Base-by-base conservation (phyloP, 805 yeast genomes). In the Starmerella roubikii region DNA sequence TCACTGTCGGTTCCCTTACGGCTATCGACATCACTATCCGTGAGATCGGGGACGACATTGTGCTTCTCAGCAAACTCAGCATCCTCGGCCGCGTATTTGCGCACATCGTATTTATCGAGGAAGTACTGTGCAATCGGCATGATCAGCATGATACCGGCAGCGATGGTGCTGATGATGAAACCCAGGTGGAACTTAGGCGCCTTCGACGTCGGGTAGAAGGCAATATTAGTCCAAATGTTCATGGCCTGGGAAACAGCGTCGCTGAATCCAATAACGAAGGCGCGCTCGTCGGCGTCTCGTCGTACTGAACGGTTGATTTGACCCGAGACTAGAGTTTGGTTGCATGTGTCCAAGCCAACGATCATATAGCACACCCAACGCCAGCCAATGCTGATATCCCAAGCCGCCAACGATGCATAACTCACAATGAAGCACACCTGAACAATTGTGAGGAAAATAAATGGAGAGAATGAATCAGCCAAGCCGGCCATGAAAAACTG, bases 211-310 rank as follows among this genome's bases (percentile, higher is more conserved):
- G 69, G 68, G 44, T 53, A 65, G 41, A 63, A 62, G 3, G 54
- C 69, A 39, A 65, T 62, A 41, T 63, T 65, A 11, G 69, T 65
- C 65, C 69, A 66, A 35, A 65, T 60, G 38, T 64, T 65, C 54
- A 64, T 61, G 9, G 67, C 66, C 39, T 65, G 67, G 8, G 69
- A 65, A 3, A 58, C 53, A 10, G 61, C 59, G 37, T 58, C 60
- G 32, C 58, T 54, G 35, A 45, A 54, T 2, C 59, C 62, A 26
- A 56, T 45, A 9, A 58, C 57, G 33, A 58, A 46, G 1, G 62
- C 62, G 7, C 62, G 49, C 44, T 58, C 61, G 32, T 59, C 59
- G 11, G 58, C 54, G 31, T 56, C 59, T 13, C 52, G 34, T 5
- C 57, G 42, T 30, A 61, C 54, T 2, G 55, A 54, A 21, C 62